phyloP scores from a whole-genome alignment of 768 basidiomycete genomes.

The Hysterangium stoloniferum region DNA sequence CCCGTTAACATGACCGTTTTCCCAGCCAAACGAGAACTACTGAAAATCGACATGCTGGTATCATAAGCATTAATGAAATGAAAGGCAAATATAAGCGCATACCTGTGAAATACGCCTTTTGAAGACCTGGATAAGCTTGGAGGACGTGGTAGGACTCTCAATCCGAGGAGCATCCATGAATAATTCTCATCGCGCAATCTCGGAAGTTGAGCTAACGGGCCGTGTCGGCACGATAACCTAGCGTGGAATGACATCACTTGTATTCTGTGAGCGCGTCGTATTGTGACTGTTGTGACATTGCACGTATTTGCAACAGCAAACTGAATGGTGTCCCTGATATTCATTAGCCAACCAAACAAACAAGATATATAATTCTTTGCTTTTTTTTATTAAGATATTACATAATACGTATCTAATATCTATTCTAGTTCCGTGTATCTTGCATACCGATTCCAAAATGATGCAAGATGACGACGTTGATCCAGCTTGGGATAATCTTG shows the following conservation, averaged over 20 bases:
- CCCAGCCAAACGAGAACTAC: constrained; percentile 67
- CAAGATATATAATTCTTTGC: no score
- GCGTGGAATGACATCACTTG: background rate
- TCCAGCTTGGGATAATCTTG: constrained; percentile 37
- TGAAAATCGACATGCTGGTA: constrained; percentile 69
- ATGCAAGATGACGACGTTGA: background rate
- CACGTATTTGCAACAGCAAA: no score
- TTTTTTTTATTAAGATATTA: no score
- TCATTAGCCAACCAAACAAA: no score
- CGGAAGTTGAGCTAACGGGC: background rate
- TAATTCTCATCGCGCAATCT: background rate
- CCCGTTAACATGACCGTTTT: constrained; percentile 88
- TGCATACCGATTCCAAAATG: no score
- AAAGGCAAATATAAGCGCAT: background rate
- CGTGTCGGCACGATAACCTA: background rate
- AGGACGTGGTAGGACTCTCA: background rate
- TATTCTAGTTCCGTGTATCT: no score
- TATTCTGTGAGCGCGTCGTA: background rate
- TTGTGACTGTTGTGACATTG: no score
- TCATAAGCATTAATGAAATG: background rate
- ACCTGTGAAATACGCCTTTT: background rate
- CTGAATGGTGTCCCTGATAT: no score
- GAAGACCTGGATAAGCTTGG: background rate
- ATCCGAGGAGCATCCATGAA: constrained; percentile 4
- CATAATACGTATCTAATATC: no score